A percentile compares a stretch with the other conserved stretches of the same genome.
Conservation (phyloP, 768 basidiomycete genomes). For the Leccinum broughii region DNA sequence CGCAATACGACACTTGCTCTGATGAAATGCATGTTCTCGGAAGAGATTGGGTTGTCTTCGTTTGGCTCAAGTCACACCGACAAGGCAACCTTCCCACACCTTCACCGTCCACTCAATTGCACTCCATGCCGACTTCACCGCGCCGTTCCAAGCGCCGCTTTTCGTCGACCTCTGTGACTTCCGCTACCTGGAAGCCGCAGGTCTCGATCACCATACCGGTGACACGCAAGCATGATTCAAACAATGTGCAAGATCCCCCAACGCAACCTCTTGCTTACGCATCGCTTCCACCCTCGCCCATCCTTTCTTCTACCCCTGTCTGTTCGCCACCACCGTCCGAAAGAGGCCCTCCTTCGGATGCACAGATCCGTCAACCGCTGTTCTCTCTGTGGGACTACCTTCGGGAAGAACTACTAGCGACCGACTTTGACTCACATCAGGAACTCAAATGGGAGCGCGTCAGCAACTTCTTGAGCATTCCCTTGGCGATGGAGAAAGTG, state of each 20-base stretch:
- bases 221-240: constrained; percentile 17
- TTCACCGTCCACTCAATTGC: no score
- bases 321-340: constrained; percentile 26
- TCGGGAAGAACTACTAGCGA: constrained; percentile 82
- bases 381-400: constrained; percentile 94
- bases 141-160: constrained; percentile 35
- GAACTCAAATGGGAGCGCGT: constrained; percentile 96
- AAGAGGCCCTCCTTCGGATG: constrained; percentile 15
- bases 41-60: neutral
- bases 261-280: constrained; percentile 56
- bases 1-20: constrained; percentile 40
- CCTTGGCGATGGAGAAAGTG: constrained; percentile 92
- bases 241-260: constrained; percentile 6
- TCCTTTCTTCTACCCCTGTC: constrained; percentile 46
- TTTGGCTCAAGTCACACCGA: neutral
- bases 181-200: constrained; percentile 25
- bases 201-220: constrained; percentile 11
- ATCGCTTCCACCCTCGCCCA: constrained; percentile 74
- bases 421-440: constrained; percentile 93
- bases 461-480: constrained; percentile 92
- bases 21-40: constrained; percentile 32
- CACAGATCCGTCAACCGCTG: constrained; percentile 40
- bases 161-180: constrained; percentile 29
- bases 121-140: constrained; percentile 21
- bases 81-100: constrained; percentile 20